Percentiles rank a stretch among this genome's conserved stretches.
phyloP scores from a whole-genome alignment of 345 rosid genomes.

The Camelina sativa region DNA sequence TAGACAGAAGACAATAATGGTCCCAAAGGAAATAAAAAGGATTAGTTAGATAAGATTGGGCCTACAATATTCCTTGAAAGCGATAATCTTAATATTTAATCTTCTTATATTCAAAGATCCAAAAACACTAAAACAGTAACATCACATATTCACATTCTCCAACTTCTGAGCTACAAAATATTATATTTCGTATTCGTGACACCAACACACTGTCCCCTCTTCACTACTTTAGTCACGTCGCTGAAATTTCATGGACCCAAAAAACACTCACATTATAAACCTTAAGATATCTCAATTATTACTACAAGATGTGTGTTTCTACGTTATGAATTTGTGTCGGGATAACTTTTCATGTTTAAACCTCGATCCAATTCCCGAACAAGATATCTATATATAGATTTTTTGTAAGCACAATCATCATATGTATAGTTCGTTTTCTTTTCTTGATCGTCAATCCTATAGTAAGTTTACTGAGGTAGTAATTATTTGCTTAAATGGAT shows the following conservation, averaged over 20 bases:
- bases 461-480: background rate
- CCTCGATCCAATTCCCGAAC: conserved; percentile 13
- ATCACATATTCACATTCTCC: conserved; percentile 23
- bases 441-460: background rate
- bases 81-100: conserved; percentile 33
- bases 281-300: conserved; percentile 36
- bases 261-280: conserved; percentile 9
- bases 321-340: conserved; percentile 21
- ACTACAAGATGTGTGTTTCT: conserved; percentile 22
- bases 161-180: conserved; percentile 35
- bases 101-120: background rate
- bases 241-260: conserved; percentile 41
- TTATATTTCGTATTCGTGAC: conserved; percentile 39
- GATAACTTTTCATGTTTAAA: conserved; percentile 22
- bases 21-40: conserved; percentile 35
- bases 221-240: conserved; percentile 39
- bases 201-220: conserved; percentile 40
- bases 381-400: conserved; percentile 11
- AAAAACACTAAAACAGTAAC: conserved; percentile 15
- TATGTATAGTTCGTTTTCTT: background rate
- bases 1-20: conserved; percentile 30
- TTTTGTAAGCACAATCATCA: conserved; percentile 13
- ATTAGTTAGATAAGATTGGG: conserved; percentile 42
- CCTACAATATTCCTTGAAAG: conserved; percentile 32
- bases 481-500: background rate